Evolutionary conservation across 192 early-diverging fungal species (phyloP), one percentile per base, ranked within the genome.

Genomic region (Coemansia sp.): DNA sequence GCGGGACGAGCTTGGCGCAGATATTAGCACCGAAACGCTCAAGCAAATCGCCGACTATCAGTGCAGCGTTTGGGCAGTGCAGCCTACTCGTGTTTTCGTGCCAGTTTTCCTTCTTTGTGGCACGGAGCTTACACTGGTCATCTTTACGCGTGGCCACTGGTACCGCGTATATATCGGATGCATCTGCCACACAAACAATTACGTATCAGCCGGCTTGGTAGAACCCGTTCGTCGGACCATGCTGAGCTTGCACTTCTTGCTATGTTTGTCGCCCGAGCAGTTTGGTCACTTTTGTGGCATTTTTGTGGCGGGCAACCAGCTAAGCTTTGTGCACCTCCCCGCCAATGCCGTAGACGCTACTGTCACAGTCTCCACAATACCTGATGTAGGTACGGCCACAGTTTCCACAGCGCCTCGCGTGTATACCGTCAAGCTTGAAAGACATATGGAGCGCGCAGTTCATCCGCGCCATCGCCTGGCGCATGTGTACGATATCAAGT

Each of bases 21-120:
- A 32, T 9, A 54, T 54, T 7, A 8, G 29, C 29, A 11, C 4
- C 12, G 27, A 32, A 1, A 54, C 51, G 27, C 65, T 59, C 67
- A 81, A 64, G 31, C 80, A 62, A 59, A 41, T 80, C 35, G 77
- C 57, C 22, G 49, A 71, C 29, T 80, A 74, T 14, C 68, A 59
- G 2, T 10, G 22, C 12, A 12, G 19, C 1, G 19, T 71, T n/a
- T 65, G 65, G 66, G 9, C 42, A 36, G 20, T 14, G 6, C 74
- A 76, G 40, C 59, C 60, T 1, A 65, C 61, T 1, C 62, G 67
- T 0, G 56, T 40, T 3, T 75, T 58, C 61, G 67, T 53, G 0
- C 67, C 62, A 0, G 37, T 66, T 6, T 29, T 75, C 0, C 35
- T 66, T 15, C 43, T 73, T 17, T 67, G 63, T 20, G 67, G 64